Evolutionary conservation across 768 basidiomycete genomes (phyloP), one percentile per base, ranked within the genome.

Genomic region (Tricholoma furcatifolium): DNA sequence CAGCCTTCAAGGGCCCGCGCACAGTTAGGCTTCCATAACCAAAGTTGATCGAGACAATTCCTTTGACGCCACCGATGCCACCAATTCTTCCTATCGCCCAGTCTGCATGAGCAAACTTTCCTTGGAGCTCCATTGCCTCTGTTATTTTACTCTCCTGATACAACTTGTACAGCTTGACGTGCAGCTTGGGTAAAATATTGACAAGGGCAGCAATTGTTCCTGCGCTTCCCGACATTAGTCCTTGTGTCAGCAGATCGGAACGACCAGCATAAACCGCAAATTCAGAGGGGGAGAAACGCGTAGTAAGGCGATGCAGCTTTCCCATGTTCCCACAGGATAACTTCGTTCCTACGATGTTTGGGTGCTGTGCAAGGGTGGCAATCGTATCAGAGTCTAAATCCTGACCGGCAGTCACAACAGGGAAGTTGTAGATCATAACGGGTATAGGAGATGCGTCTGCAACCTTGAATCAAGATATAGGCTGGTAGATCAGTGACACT

Each of bases 291-390:
- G 80, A 68, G 56, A 83, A 81, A 31, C 78, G 72, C 4, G 83
- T 80, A 11, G 85, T 79, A 40, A 93, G 74, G 15, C 91, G 84
- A 49, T 87, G 83, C 41, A 91, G 82, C 67, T 93, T 94, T 18
- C 91, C 90, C 52, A 94, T 83, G 60, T 84, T 87, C 4, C 87
- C 91, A 65, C 91, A 93, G 30, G 92, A 93, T 20, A 94, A 76
- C 70, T 89, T 93, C 46, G 81, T 84, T 53, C 92, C 92, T 54
- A 93, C 87, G 58, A 91, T 90, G 69, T 93, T 93, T 6, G 88
- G 88, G 65, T 92, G 91, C 41, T 78, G 67, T 3, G 87, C 84
- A 31, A 94, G 78, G 15, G 76, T 72, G 45, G 75, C 75, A 61
- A 95, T 78, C 46, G 79, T 77, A 66, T 93, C 91, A 0, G 90